These are phyloP conservation scores for Cephaloascus albidus DNA, from an alignment of 805 yeast species.

Conservation along the genomic window DNA sequence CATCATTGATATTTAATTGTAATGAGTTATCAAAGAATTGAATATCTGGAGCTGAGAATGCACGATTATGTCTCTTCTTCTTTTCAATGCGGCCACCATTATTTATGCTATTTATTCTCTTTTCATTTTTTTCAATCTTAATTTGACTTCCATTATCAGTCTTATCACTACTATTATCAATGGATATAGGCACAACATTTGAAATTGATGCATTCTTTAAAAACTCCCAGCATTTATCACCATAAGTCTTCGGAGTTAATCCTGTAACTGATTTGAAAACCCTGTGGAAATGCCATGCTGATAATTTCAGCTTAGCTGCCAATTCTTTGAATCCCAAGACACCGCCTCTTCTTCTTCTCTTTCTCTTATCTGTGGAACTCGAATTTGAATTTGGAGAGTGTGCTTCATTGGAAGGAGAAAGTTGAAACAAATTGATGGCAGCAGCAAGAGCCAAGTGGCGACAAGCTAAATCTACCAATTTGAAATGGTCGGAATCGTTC, in stretches of 20 bases:
- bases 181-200: neutral
- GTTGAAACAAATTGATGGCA: conserved; percentile 28
- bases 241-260: conserved; percentile 80
- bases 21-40: too few species aligned
- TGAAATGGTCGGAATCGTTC: conserved; percentile 60
- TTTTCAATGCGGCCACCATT: too few species aligned
- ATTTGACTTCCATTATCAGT: too few species aligned
- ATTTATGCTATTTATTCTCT: too few species aligned
- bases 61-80: conserved; percentile 3
- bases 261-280: conserved; percentile 84
- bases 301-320: conserved; percentile 73
- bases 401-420: neutral
- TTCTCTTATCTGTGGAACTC: conserved; percentile 10
- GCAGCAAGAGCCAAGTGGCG: conserved; percentile 80
- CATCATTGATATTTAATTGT: too few species aligned
- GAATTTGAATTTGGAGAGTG: neutral
- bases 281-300: conserved; percentile 92
- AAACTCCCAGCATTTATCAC: conserved; percentile 69
- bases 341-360: conserved; percentile 64
- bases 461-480: conserved; percentile 69
- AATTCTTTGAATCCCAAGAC: conserved; percentile 78
- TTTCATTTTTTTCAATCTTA: too few species aligned
- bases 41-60: conserved; percentile 6
- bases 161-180: too few species aligned
- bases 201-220: too few species aligned